Evolutionary conservation across 2,329 filamentous ascomycete species (phyloP), one percentile per base, ranked within the genome.

Genomic region (Cladosporium oxysporum): DNA sequence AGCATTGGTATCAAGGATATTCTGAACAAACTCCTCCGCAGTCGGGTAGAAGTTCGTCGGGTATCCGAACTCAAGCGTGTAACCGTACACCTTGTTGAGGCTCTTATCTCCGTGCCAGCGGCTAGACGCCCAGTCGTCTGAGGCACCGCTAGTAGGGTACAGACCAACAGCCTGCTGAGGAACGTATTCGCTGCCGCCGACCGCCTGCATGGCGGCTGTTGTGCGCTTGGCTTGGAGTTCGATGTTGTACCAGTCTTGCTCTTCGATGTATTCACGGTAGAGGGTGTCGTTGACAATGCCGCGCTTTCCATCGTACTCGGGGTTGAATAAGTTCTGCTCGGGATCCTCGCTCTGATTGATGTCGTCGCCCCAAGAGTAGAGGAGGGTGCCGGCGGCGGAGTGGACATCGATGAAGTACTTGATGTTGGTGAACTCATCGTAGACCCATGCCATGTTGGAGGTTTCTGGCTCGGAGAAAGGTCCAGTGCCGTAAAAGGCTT

Each of bases 381-480:
- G 75, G 21, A 88, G 77, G 35, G 82, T 77, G 2, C 83, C 84
- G 0, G 80, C 78, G 31, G 79, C 83, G 1, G 84, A 86, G 78
- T 88, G 86, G 53, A 88, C 78, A 68, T 88, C 86, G 66, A 87
- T 76, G 73, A 85, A 86, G 84, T 85, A 88, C 31, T 82, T 79
- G 55, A 88, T 75, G 53, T 81, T 80, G 58, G 77, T 74, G 74
- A 82, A 84, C 31, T 79, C 77, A 69, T 84, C 80, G 71, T 87
- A 77, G 8, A 85, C 74, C 76, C 83, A 86, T 66, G 81, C 82
- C 66, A 86, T 79, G 71, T 82, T 85, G 73, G 83, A 78, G 2
- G 84, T 83, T 76, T 88, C 86, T 0, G 85, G 77, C 76, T 88
- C 85, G 0, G 85, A 87, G 61, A 82, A 81, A 2, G 85, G 78